Conservation (phyloP, 371 early-diverging fungal species). For the Apophysomyces ossiformis region DNA sequence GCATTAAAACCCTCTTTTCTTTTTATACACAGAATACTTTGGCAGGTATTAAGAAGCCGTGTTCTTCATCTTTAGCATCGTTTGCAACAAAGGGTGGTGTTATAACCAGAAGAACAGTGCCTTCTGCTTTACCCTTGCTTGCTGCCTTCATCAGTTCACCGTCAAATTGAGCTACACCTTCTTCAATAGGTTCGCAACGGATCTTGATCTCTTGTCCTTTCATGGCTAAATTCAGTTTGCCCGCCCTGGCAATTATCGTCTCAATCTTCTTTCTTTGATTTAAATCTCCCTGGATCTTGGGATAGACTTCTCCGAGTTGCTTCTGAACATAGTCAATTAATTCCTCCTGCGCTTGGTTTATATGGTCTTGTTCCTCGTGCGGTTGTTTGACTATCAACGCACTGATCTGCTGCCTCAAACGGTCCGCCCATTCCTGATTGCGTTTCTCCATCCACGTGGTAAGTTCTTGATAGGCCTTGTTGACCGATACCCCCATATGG, state of each 20-base stretch:
- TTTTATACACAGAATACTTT: conserved; percentile 42
- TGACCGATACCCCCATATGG: conserved; percentile 47
- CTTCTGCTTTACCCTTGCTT: conserved; percentile 39
- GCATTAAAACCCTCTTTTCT: conserved; percentile 11
- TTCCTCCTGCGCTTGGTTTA: conserved; percentile 26
- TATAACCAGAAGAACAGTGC: conserved; percentile 36
- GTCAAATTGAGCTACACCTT: conserved; percentile 35
- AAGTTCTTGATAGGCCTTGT: conserved; percentile 37
- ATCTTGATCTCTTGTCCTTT: conserved; percentile 51
- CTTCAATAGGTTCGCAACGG: conserved; percentile 32
- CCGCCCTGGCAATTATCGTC: conserved; percentile 32
- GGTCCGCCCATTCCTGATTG: conserved; percentile 45
- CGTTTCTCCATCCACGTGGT: conserved; percentile 39
- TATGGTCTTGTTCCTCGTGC: conserved; percentile 28
- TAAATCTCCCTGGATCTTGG: conserved; percentile 25
- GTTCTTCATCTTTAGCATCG: conserved; percentile 46
- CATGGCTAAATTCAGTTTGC: conserved; percentile 45
- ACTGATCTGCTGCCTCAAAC: conserved; percentile 47
- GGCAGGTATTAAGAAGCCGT: conserved; percentile 46
- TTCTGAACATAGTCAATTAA: conserved; percentile 28
- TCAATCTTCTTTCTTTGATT: conserved; percentile 37
- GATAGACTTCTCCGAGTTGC: conserved; percentile 33
- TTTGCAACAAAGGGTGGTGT: conserved; percentile 44
- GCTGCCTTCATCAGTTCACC: conserved; percentile 38
- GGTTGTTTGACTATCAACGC: conserved; percentile 45